Evolutionary conservation across 148 eudicot species (phyloP).

Genomic region (Fagopyrum tataricum): DNA sequence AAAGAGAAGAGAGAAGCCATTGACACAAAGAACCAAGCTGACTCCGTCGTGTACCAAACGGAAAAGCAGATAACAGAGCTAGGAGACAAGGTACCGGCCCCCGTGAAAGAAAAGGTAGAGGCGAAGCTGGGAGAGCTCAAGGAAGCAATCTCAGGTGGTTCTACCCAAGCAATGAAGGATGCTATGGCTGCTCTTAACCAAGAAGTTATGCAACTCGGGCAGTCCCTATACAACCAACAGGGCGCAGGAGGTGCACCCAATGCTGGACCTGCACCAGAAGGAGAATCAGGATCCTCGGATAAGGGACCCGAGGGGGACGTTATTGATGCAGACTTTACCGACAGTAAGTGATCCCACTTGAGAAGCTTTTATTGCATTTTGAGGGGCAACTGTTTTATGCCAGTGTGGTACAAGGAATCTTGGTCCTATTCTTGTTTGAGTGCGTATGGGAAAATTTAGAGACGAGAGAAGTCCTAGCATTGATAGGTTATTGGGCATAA

Average conservation of each 20-base stretch:
- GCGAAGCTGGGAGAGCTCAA: conserved; percentile 78
- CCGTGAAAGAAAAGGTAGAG: conserved; percentile 88
- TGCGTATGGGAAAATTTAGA: not conserved
- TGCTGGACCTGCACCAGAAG: conserved; percentile 59
- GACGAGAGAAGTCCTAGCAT: not conserved
- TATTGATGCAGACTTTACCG: conserved; percentile 92
- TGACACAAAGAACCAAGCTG: conserved; percentile 95
- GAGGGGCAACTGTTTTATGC: not conserved
- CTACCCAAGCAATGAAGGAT: conserved; percentile 76
- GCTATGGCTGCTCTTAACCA: conserved; percentile 88
- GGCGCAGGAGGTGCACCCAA: conserved; percentile 53
- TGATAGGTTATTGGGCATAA: not conserved
- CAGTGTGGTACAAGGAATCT: not conserved
- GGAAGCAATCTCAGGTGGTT: conserved; percentile 63
- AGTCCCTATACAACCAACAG: conserved; percentile 82
- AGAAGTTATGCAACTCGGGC: conserved; percentile 95
- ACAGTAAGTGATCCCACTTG: conserved; percentile 47
- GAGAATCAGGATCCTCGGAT: conserved; percentile 40
- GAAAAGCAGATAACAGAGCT: conserved; percentile 89
- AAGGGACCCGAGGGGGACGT: conserved; percentile 96
- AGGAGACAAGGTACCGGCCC: conserved; percentile 83
- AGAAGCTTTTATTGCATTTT: not conserved
- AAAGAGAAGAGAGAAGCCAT: conserved; percentile 95
- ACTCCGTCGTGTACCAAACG: conserved; percentile 86
- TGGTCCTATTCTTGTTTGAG: not conserved